Base-by-base conservation (phyloP, 208 protist species). In the Herpetomonas samuelpessoai region DNA sequence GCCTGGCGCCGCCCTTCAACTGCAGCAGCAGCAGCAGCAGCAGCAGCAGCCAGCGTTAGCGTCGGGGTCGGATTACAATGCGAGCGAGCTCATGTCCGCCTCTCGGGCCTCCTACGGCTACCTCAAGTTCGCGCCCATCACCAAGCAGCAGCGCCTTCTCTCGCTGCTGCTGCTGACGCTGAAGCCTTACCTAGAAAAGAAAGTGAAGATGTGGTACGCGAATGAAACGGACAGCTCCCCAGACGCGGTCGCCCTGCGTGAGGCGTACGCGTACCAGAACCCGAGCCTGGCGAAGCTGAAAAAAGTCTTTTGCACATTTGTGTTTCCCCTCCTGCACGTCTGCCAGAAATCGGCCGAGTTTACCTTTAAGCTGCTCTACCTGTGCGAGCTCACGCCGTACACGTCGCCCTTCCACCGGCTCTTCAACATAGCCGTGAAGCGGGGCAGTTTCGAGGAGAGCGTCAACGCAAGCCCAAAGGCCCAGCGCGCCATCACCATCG, bases 21-120 rank as follows among this genome's bases (percentile, higher is more conserved):
- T 18, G 35, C 6, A 14, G 9, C 6, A 14, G 9, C 35, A 41
- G 9, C 6, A 41, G 9, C 6, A 41, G 9, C 6, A 41, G 6
- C 6, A 41, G 6, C 16, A 62, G 16, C 28, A 3, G 2, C 46
- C 19, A 21, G 57, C 27, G 2, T 22, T 28, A 16, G 58, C 59
- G 27, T n/a, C 35, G 3, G 41, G 61, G 21, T 44, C 66, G n/a
- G 52, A 71, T 56, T 21, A 61, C 51, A 76, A 57, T 47, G 60
- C 65, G 12, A 47, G 30, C 1, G 74, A 88, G 62, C 68, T 81
- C 10, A 45, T 79, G 22, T 66, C 78, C 45, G 69, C 81, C 1
- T 62, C 77, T 22, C 61, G 68, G 24, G 75, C 85, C 19, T 75
- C 81, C 0, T 92, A 89, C 51, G 81, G 81, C 6, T 77, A 92